phyloP scores from a whole-genome alignment of 768 basidiomycete species.

The Postia placenta region DNA sequence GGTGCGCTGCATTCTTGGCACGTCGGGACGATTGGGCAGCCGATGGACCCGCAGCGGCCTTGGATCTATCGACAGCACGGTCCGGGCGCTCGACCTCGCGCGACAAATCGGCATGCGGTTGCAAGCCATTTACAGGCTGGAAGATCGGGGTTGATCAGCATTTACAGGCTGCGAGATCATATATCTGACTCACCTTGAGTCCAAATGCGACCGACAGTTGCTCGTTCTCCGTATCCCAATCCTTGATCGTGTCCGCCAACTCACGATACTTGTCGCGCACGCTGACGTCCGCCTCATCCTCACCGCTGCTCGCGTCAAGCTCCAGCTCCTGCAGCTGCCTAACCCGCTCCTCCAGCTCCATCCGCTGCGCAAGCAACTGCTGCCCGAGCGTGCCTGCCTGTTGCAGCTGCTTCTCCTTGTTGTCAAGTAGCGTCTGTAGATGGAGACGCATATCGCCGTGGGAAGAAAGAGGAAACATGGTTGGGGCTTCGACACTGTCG shows the following conservation, averaged over 20 bases:
- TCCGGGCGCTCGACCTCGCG: conserved; percentile 5
- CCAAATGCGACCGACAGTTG: conserved; percentile 67
- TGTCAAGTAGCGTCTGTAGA: conserved; percentile 63
- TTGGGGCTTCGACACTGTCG: conserved; percentile 13
- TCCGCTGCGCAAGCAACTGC: conserved; percentile 88
- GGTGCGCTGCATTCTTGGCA: conserved; percentile 87
- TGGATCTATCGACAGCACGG: conserved; percentile 47
- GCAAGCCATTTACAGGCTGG: conserved; percentile 40
- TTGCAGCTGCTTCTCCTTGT: conserved; percentile 88
- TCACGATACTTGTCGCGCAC: conserved; percentile 72
- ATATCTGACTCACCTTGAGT: conserved; percentile 43
- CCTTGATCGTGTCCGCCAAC: conserved; percentile 64
- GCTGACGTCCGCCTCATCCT: conserved; percentile 57
- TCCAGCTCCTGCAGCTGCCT: conserved; percentile 72
- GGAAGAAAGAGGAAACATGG: conserved; percentile 11
- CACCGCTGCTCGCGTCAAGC: conserved; percentile 34
- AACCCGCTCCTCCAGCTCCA: conserved; percentile 88
- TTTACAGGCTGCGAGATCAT: neutral
- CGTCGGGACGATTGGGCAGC: conserved; percentile 79
- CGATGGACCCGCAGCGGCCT: conserved; percentile 54
- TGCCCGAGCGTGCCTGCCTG: conserved; percentile 91
- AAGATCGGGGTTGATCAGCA: conserved; percentile 3
- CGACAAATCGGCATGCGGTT: conserved; percentile 11
- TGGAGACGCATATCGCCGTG: conserved; percentile 29
- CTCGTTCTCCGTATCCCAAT: conserved; percentile 78